Base-by-base conservation (phyloP, 495 filamentous ascomycete species). In the Jackrogersella minutella region DNA sequence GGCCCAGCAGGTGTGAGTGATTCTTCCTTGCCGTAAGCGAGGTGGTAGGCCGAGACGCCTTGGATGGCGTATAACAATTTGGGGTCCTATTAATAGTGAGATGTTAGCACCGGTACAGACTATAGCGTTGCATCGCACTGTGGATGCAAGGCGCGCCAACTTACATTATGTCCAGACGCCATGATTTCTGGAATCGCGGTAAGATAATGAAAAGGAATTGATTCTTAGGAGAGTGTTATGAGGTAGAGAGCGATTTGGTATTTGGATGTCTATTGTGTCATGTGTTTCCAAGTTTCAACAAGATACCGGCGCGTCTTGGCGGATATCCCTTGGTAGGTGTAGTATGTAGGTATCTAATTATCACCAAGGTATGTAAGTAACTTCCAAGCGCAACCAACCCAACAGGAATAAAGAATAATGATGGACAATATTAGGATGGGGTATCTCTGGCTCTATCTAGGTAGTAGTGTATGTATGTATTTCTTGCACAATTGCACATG, bases 1-100 rank as follows among this genome's bases (percentile, higher is more conserved):
- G 93, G 87, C 5, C 93, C 92, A 1, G 92, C 91, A 10, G 90
- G 88, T 24, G 90, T 96, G 70, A 97, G 87, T 4, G 86, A 84
- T 19, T 88, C 82, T 74, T 97, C 92, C 57, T 90, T 87, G 76
- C 93, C 93, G 84, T 94, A 85, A 78, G 92, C 90, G 58, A 97
- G 85, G 74, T 96, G 92, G 76, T 89, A 96, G 52, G 93, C 93
- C 47, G 84, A 84, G 58, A 97, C 93, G 77, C 91, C 91, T 58
- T 86, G 86, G 71, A 97, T 88, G 68, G 90, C 88, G 80, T 93
- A 96, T 49, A 97, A 85, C 34, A 96, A 80, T 72, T 87, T 89
- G 6, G 92, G 91, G 63, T 96, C 92, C 81, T 82, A 70, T 67
- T 44, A 40, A 44, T 28, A 40, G 16, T 49, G 11, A 19, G 37